Conservation (phyloP, 495 filamentous ascomycete genomes). For the Aspergillus nidulans region DNA sequence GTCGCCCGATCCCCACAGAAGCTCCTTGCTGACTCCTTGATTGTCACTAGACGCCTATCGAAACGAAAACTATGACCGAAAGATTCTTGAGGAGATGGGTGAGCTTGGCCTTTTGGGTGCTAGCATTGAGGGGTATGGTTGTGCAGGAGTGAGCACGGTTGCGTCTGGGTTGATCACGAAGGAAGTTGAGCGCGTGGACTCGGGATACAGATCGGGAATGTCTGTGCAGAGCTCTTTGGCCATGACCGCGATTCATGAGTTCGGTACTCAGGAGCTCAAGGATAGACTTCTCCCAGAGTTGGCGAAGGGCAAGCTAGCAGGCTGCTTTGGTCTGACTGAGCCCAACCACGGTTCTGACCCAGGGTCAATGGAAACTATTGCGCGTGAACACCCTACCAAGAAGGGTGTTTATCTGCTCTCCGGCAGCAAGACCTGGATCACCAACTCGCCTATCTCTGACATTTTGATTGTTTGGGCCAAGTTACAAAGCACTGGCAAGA, state of each 20-base stretch:
- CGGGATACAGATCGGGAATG: slow-evolving; percentile 92
- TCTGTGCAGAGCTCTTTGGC: slow-evolving; percentile 91
- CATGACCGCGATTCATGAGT: slow-evolving; percentile 96
- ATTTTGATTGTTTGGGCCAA: slow-evolving; percentile 94
- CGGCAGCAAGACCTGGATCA: slow-evolving; percentile 97
- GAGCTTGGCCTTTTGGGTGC: slow-evolving; percentile 88
- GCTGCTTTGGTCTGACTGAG: slow-evolving; percentile 93
- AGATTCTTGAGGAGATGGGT: slow-evolving; percentile 93
- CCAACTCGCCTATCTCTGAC: slow-evolving; percentile 92
- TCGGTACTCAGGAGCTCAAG: slow-evolving; percentile 85
- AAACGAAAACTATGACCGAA: slow-evolving; percentile 84
- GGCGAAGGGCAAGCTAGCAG: slow-evolving; percentile 81
- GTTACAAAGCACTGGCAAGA: slow-evolving; percentile 83
- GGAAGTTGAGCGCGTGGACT: slow-evolving; percentile 94
- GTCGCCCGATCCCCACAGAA: not conserved
- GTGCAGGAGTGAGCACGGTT: slow-evolving; percentile 89
- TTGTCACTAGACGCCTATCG: slow-evolving; percentile 76
- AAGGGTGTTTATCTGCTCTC: slow-evolving; percentile 76
- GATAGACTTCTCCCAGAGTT: slow-evolving; percentile 78
- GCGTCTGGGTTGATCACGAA: slow-evolving; percentile 90
- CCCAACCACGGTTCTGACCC: slow-evolving; percentile 98
- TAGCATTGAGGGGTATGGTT: slow-evolving; percentile 87
- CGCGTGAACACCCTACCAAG: slow-evolving; percentile 81
- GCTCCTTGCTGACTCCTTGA: not conserved
- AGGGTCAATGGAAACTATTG: slow-evolving; percentile 88